Evolutionary conservation across 179 eudicot species (phyloP).

Genomic region (Spergularia azorica): DNA sequence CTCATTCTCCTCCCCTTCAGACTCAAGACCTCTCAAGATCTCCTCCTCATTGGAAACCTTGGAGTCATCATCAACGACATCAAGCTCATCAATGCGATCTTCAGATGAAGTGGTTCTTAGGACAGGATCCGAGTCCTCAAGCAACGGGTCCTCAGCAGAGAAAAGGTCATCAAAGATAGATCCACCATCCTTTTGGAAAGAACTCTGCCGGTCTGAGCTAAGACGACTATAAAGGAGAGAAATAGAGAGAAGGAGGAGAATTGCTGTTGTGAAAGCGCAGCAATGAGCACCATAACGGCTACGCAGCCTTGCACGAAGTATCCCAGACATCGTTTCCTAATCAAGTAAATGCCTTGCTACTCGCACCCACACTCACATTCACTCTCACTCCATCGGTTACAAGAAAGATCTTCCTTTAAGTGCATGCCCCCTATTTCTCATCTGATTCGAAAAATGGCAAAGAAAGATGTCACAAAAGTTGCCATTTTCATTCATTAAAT

Average conservation of each 20-base stretch:
- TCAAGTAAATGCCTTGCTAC: background rate
- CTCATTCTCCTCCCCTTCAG: conserved; percentile 37
- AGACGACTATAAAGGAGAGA: conserved; percentile 58
- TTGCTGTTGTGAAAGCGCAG: conserved; percentile 53
- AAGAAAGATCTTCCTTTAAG: background rate
- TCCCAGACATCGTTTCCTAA: conserved; percentile 11
- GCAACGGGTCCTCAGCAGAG: conserved; percentile 42
- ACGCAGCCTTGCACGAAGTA: conserved; percentile 59
- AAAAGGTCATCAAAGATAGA: conserved; percentile 36
- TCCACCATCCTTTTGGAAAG: conserved; percentile 26
- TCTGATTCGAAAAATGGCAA: background rate
- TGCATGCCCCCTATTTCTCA: background rate
- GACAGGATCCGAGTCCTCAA: conserved; percentile 46
- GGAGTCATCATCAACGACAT: conserved; percentile 39
- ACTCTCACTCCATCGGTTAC: background rate
- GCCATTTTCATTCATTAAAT: too few relatives aligned
- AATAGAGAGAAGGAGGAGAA: conserved; percentile 70
- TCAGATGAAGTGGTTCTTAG: conserved; percentile 37
- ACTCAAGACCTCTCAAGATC: conserved; percentile 30
- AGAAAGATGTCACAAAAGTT: too few relatives aligned
- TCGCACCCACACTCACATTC: background rate
- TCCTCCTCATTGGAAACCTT: conserved; percentile 40
- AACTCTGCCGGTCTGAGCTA: conserved; percentile 35
- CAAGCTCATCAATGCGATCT: conserved; percentile 73
- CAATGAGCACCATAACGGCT: conserved; percentile 50